Conservation (phyloP, 768 basidiomycete genomes). For the Lactarius evosmus region DNA sequence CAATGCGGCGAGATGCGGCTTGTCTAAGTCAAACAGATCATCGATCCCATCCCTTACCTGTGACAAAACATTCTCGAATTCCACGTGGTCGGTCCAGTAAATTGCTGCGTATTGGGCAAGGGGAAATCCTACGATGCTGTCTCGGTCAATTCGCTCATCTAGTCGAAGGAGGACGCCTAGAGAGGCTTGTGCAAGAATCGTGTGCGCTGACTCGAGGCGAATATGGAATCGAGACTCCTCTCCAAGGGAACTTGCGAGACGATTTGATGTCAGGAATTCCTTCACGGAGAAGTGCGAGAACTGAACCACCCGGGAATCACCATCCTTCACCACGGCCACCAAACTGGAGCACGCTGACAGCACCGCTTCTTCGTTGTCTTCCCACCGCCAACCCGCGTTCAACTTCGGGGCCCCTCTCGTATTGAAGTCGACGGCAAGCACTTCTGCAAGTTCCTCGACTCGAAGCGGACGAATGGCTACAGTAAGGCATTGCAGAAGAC, state of each 20-base stretch:
- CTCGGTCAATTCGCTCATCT: neutral
- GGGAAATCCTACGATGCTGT: neutral
- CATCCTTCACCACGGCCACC: neutral
- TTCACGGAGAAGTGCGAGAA: too few species aligned
- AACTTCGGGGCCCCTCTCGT: neutral
- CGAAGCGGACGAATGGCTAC: neutral
- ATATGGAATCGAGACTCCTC: neutral
- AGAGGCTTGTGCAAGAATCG: neutral
- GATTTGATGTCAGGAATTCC: neutral
- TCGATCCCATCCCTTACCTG: neutral
- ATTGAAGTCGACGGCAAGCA: neutral
- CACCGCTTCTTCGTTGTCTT: neutral
- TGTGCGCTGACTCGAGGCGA: neutral
- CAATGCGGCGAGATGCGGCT: neutral
- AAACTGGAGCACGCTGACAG: neutral
- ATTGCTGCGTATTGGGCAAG: neutral
- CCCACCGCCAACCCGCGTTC: neutral
- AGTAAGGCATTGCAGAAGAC: neutral
- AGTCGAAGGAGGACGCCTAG: neutral
- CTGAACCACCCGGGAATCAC: neutral
- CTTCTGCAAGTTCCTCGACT: conserved; percentile 6
- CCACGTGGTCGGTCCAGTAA: neutral
- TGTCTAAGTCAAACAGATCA: neutral
- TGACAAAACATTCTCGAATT: neutral
- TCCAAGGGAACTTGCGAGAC: neutral